These are phyloP conservation scores for Porodaedalea pini DNA, from an alignment of 1,284 basidiomycete genomes.

Conservation along the genomic window DNA sequence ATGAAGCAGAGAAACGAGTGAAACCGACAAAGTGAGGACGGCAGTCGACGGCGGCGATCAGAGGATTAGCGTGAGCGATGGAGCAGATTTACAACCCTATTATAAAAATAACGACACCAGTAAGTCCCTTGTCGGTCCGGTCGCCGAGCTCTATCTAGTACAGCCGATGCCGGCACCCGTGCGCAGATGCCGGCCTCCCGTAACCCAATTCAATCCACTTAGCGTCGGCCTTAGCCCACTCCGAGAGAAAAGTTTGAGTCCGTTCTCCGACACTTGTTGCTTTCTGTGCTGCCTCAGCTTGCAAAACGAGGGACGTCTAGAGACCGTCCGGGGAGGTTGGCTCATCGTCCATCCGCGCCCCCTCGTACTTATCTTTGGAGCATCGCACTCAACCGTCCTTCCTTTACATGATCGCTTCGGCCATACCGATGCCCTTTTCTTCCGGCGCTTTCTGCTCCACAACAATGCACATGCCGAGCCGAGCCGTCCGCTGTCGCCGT, in stretches of 20 bases:
- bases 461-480: conserved; percentile 1
- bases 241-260: too few relatives aligned
- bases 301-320: too few relatives aligned
- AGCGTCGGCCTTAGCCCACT: not conserved
- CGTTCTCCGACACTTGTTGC: too few relatives aligned
- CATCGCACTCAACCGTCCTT: not conserved
- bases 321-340: too few relatives aligned
- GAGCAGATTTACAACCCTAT: not conserved
- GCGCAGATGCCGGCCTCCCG: not conserved
- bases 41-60: not conserved
- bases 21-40: not conserved
- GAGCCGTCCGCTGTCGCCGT: not conserved
- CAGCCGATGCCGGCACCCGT: too few relatives aligned
- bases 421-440: not conserved
- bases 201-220: not conserved
- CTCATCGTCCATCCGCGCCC: not conserved
- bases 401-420: not conserved
- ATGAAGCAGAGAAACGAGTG: not conserved
- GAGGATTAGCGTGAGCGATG: conserved; percentile 1
- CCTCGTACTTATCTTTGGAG: not conserved
- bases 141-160: not conserved
- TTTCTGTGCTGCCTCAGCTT: too few relatives aligned
- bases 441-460: not conserved
- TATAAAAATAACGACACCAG: not conserved
- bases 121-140: not conserved